These are phyloP conservation scores for Lachnellula occidentalis DNA, from an alignment of 2,329 filamentous ascomycete genomes.

Conservation along the genomic window DNA sequence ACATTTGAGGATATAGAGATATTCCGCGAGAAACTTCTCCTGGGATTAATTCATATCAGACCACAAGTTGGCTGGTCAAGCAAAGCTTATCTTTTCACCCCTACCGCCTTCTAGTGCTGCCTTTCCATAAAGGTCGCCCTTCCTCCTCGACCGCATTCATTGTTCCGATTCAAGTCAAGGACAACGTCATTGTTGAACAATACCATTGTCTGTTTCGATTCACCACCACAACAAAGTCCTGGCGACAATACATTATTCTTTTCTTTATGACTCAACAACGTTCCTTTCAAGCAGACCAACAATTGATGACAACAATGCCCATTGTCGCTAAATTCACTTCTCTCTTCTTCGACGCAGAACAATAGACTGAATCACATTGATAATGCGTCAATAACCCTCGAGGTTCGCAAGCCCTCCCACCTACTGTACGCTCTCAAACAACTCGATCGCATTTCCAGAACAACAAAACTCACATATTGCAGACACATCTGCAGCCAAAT, in stretches of 20 bases:
- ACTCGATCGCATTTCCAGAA: neutral
- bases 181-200: neutral
- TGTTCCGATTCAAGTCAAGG: neutral
- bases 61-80: too few species aligned
- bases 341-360: conserved; percentile 15
- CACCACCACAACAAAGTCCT: neutral
- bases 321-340: conserved; percentile 10
- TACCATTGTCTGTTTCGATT: neutral
- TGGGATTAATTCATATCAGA: too few species aligned
- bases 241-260: conserved; percentile 7
- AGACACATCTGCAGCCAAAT: neutral
- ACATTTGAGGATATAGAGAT: neutral
- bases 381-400: neutral
- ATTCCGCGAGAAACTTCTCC: too few species aligned
- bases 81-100: too few species aligned
- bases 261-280: conserved; percentile 4
- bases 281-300: conserved; percentile 4
- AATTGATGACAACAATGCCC: conserved; percentile 22
- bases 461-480: neutral
- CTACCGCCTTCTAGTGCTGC: too few species aligned
- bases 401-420: conserved; percentile 1
- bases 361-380: conserved; percentile 11
- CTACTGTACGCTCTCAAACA: neutral
- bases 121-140: too few species aligned
- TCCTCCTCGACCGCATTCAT: neutral